Evolutionary conservation across 2,329 filamentous ascomycete species (phyloP), one percentile per base, ranked within the genome.

Genomic region (Fusarium sp.): DNA sequence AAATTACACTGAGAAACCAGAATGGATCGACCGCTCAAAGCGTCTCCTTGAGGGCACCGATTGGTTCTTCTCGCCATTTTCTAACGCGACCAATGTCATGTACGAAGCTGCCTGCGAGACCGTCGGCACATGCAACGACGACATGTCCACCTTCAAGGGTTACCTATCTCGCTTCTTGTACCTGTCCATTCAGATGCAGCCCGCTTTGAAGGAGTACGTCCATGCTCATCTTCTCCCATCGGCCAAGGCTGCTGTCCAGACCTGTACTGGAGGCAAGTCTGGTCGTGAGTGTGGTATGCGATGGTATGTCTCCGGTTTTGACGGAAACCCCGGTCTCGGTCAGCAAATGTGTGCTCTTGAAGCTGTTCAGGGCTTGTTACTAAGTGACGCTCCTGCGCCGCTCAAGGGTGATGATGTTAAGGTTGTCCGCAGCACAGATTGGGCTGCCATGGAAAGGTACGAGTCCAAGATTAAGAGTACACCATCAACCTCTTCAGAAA

Each of bases 91-190:
- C 26, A 82, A 88, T 75, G 81, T 92, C 79, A 89, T 93, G 87
- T 89, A 84, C 75, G 91, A 93, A 79, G 83, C 84, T 46, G 87
- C 88, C n/a, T 93, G 91, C 81, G 91, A 93, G 78, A 81, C 79
- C 7, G 80, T 83, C 64, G 80, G 81, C 56, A 83, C 76, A 1
- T 93, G 91, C 76, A 87, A 89, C 76, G 84, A 81, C 53, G 90
- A 92, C 79, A 89, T 90, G 84, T 86, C 85, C 73, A 89, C 88
- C 12, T 92, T 91, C 85, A 93, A 93, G 81, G 90, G 85, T 45
- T 91, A 90, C 77, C 83, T 92, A 33, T 83, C 89, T 30, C 88
- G 90, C 59, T 91, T 90, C 81, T 87, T 91, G 82, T 90, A 86
- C 81, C 84, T 86, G 48, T 85, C 88, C 6, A 83, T 87, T 37